A percentile compares a stretch with the other conserved stretches of the same genome.
phyloP scores from a whole-genome alignment of 768 basidiomycete genomes.

The Suillus americanus region DNA sequence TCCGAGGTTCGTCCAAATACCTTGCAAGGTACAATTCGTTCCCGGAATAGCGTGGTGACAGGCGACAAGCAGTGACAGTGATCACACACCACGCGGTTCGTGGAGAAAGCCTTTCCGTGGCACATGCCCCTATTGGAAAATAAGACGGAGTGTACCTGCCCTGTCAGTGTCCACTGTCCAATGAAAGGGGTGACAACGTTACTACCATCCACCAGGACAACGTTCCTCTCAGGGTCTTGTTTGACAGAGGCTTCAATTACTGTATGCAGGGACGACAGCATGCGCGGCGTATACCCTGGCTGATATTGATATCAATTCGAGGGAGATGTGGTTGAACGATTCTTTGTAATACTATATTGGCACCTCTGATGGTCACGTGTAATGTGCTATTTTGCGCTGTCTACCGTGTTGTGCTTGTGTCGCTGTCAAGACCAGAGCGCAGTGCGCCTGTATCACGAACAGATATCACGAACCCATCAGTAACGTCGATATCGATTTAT shows the following conservation, averaged over 20 bases:
- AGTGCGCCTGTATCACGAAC: conserved; percentile 41
- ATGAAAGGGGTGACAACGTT: not conserved
- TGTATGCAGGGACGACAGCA: not conserved
- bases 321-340: not conserved
- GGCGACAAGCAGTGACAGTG: too few relatives aligned
- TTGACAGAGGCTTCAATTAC: not conserved
- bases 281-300: not conserved
- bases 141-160: too few relatives aligned
- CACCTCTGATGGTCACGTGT: conserved; percentile 5
- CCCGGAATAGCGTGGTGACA: too few relatives aligned
- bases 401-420: not conserved
- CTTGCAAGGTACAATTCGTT: too few relatives aligned
- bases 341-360: too few relatives aligned
- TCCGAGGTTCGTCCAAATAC: too few relatives aligned
- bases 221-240: not conserved
- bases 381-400: not conserved
- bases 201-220: not conserved
- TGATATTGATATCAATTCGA: not conserved
- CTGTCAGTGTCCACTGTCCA: not conserved
- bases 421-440: conserved; percentile 39
- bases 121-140: too few relatives aligned
- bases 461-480: conserved; percentile 5
- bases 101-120: too few relatives aligned
- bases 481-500: conserved; percentile 54
- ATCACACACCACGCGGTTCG: too few relatives aligned